These are phyloP conservation scores for Strigomonas oncopelti DNA, from an alignment of 208 protist genomes.

Conservation along the genomic window DNA sequence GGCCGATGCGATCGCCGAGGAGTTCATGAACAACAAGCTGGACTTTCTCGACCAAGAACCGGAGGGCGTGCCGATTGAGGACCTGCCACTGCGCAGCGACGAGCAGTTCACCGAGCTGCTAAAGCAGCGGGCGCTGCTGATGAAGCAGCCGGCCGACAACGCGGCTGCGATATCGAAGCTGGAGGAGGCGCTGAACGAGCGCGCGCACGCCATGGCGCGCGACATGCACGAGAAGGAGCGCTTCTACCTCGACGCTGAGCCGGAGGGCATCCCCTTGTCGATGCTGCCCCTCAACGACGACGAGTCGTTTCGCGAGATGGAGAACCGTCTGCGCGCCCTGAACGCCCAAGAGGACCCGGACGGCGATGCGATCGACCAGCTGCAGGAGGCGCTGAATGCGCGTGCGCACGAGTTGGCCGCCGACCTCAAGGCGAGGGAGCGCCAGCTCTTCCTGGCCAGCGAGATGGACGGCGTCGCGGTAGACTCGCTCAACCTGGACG, in stretches of 20 bases:
- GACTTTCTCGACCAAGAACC: constrained; percentile 34
- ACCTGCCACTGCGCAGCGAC: constrained; percentile 29
- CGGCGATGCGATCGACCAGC: constrained; percentile 16
- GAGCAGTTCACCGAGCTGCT: constrained; percentile 20
- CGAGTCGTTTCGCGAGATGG: constrained; percentile 31
- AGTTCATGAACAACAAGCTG: constrained; percentile 18
- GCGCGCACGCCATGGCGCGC: constrained; percentile 37
- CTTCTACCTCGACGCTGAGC: constrained; percentile 35
- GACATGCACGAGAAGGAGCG: constrained; percentile 55
- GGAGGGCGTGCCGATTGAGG: constrained; percentile 43
- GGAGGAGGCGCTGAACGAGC: constrained; percentile 31
- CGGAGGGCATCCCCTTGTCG: constrained; percentile 37
- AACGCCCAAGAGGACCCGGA: constrained; percentile 11
- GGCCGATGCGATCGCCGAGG: constrained; percentile 22
- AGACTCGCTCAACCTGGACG: constrained; percentile 35
- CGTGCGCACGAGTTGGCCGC: constrained; percentile 39
- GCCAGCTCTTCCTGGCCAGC: constrained; percentile 34
- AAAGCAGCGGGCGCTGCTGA: constrained; percentile 24
- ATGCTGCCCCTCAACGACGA: constrained; percentile 58
- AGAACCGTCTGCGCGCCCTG: constrained; percentile 39
- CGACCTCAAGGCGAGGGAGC: constrained; percentile 31
- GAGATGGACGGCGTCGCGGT: constrained; percentile 60
- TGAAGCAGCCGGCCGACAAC: constrained; percentile 14
- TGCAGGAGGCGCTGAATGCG: constrained; percentile 38
- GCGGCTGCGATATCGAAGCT: constrained; percentile 15